A percentile compares a stretch with the other conserved stretches of the same genome.
phyloP scores from a whole-genome alignment of 306 rosid genomes.

The Begonia peltatifolia region DNA sequence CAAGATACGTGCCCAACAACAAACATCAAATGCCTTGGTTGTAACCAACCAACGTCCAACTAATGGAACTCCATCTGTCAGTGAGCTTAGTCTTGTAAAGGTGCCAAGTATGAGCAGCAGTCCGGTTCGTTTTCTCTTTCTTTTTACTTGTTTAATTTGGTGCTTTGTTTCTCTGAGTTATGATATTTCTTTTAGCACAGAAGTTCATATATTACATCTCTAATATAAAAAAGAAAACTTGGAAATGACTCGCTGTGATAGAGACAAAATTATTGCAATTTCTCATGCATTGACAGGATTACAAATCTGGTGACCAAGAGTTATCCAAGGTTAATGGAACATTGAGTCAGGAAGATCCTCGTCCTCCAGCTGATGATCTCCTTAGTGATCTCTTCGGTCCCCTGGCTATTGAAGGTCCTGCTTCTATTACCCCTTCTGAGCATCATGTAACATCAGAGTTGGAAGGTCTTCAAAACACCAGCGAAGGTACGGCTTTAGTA shows the following conservation, averaged over 20 bases:
- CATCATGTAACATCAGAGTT: slow-evolving; percentile 28
- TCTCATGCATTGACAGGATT: slow-evolving; percentile 37
- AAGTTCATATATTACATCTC: not conserved
- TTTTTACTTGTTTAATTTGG: not conserved
- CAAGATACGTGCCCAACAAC: slow-evolving; percentile 78
- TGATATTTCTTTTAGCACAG: not conserved
- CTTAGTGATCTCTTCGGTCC: slow-evolving; percentile 84
- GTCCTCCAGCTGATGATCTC: slow-evolving; percentile 50
- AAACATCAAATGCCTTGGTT: slow-evolving; percentile 84
- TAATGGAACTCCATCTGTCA: slow-evolving; percentile 44
- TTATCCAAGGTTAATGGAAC: slow-evolving; percentile 62
- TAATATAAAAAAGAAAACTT: too few relatives aligned
- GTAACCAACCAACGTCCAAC: slow-evolving; percentile 63
- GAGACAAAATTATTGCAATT: too few relatives aligned
- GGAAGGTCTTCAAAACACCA: slow-evolving; percentile 31
- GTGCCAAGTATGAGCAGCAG: slow-evolving; percentile 47
- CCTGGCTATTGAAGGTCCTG: slow-evolving; percentile 92
- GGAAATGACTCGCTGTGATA: too few relatives aligned
- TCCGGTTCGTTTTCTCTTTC: slow-evolving; percentile 31
- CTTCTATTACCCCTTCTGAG: slow-evolving; percentile 26
- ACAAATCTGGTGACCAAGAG: slow-evolving; percentile 27
- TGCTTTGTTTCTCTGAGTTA: too few relatives aligned
- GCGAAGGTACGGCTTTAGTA: slow-evolving; percentile 73
- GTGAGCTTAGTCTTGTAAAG: slow-evolving; percentile 71
- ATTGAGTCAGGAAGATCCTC: slow-evolving; percentile 40